Base-by-base conservation (phyloP, 1,139 yeast genomes). In the Zhuliangozyma blackwelliae region DNA sequence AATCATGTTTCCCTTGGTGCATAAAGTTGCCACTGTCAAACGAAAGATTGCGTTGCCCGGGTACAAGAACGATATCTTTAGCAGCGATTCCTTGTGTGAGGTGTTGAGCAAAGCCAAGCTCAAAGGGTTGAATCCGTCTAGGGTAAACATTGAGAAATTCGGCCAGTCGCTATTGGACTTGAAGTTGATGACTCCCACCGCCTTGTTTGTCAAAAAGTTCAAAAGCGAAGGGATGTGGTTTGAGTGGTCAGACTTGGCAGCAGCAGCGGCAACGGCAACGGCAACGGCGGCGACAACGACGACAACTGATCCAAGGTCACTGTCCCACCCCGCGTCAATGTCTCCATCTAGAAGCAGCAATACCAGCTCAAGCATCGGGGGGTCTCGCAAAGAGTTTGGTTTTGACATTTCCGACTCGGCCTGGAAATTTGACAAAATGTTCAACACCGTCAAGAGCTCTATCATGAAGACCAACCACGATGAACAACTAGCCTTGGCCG, bases 151-250 rank as follows among this genome's bases (percentile, higher is more conserved):
- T 21, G 77, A 71, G 43, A 59, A 59, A 36, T 60, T 69, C 44
- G 76, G 77, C 1, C 77, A 71, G 48, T 49, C 61, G 1, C 52
- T 71, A 12, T 33, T 69, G 25, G 73, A 70, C 41, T 48, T 54
- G 38, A 66, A 63, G 35, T 48, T 68, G 12, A 48, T 69, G 13
- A 48, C 54, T 1, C 62, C 65, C 1, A 59, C 68, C 1, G 63
- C 66, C 12, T 54, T 69, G 31, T 53, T 64, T 29, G 57, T 59
- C 20, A 59, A 51, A 39, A 67, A 61, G 45, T 71, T 71, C 47
- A 64, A 54, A 37, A 65, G 72, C 44, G 74, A 68, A 42, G 66
- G 65, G 2, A 59, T 67, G 65, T 69, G 75, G 75, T 67, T 68
- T 40, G 76, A 70, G 45, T 70, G 75, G 75, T 53, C 72, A 2